Conservation (phyloP, 192 early-diverging fungal genomes). For the Thamnidium elegans region DNA sequence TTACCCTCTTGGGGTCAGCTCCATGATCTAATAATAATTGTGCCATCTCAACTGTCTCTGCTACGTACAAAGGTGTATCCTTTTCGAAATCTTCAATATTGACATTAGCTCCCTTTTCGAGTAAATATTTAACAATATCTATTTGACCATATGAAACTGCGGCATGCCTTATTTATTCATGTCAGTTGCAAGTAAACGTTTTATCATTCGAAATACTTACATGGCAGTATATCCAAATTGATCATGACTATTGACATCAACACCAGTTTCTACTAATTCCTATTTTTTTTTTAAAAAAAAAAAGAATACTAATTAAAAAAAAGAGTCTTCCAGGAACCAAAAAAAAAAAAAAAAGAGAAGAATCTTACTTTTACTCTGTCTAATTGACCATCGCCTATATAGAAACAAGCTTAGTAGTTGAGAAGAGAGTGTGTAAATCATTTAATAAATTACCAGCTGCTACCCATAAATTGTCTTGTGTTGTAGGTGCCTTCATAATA, state of each 20-base stretch:
- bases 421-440: too few relatives aligned
- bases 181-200: background rate
- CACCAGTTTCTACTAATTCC: slow-evolving; percentile 51
- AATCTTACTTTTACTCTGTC: slow-evolving; percentile 52
- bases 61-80: slow-evolving; percentile 79
- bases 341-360: background rate
- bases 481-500: too few relatives aligned
- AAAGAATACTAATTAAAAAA: too few relatives aligned
- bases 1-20: slow-evolving; percentile 59
- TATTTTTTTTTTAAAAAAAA: slow-evolving; percentile 18
- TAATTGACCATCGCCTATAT: slow-evolving; percentile 55
- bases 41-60: slow-evolving; percentile 69
- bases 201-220: slow-evolving; percentile 35
- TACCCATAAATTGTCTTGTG: slow-evolving; percentile 63
- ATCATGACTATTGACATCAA: slow-evolving; percentile 65
- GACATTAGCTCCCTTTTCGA: slow-evolving; percentile 60
- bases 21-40: slow-evolving; percentile 64
- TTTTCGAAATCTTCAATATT: slow-evolving; percentile 75
- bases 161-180: slow-evolving; percentile 43
- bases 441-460: slow-evolving; percentile 42
- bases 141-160: slow-evolving; percentile 73
- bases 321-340: background rate
- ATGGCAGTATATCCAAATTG: slow-evolving; percentile 79
- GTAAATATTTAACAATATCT: slow-evolving; percentile 63
- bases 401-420: background rate